phyloP scores from a whole-genome alignment of 2,329 filamentous ascomycete species.

The Nothophaeocryptopus gaeumannii region DNA sequence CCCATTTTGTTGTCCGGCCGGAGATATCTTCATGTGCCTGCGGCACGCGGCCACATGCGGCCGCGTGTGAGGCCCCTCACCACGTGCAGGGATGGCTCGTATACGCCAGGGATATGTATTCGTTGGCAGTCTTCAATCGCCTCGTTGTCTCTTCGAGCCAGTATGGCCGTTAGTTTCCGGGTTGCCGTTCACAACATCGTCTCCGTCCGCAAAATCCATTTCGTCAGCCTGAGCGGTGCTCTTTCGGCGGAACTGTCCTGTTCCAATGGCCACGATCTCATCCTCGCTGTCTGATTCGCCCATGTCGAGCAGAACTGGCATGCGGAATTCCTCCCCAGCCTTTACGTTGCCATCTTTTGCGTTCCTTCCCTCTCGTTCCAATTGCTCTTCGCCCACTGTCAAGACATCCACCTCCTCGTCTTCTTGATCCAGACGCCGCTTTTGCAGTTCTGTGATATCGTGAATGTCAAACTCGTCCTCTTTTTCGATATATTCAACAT shows the following conservation, averaged over 20 bases:
- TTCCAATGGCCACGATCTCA: conserved; percentile 66
- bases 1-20: too few relatives aligned
- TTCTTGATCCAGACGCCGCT: conserved; percentile 82
- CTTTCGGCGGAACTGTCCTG: conserved; percentile 81
- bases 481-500: conserved; percentile 90
- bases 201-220: conserved; percentile 36
- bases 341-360: conserved; percentile 52
- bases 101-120: not conserved
- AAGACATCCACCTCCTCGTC: conserved; percentile 92
- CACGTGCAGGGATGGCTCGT: too few relatives aligned
- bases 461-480: conserved; percentile 99
- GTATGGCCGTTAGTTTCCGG: conserved; percentile 22
- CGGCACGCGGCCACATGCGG: too few relatives aligned
- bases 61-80: too few relatives aligned
- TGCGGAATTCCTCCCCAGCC: conserved; percentile 63
- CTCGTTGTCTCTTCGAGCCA: conserved; percentile 25
- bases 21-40: too few relatives aligned
- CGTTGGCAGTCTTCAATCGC: conserved; percentile 13
- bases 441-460: conserved; percentile 88
- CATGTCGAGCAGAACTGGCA: conserved; percentile 91
- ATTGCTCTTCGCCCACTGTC: conserved; percentile 62
- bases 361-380: conserved; percentile 33
- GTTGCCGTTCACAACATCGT: conserved; percentile 23
- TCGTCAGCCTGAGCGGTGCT: conserved; percentile 57
- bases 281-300: conserved; percentile 95